Conservation (phyloP, 2,329 filamentous ascomycete species). For the Lithohypha guttulata region DNA sequence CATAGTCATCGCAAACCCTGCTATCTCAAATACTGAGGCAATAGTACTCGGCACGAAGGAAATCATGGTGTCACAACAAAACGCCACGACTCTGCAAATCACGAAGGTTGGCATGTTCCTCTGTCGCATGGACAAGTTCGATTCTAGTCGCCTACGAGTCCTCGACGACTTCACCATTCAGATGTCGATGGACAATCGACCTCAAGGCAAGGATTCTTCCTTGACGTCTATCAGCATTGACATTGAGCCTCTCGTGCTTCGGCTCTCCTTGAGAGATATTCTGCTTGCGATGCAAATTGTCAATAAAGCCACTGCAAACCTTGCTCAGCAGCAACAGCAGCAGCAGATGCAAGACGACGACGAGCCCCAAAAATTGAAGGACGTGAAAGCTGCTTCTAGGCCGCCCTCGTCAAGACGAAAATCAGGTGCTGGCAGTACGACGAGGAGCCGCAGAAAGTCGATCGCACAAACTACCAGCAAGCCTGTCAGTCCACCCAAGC, state of each 20-base stretch:
- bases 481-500: conserved; percentile 31
- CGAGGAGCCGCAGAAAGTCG: conserved; percentile 35
- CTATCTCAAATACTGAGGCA: conserved; percentile 81
- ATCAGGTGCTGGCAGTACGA: conserved; percentile 36
- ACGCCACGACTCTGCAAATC: conserved; percentile 85
- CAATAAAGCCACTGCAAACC: conserved; percentile 76
- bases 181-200: conserved; percentile 68
- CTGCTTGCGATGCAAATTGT: conserved; percentile 87
- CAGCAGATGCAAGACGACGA: conserved; percentile 43
- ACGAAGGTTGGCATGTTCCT: conserved; percentile 96
- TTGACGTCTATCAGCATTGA: conserved; percentile 74
- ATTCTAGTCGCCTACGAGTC: conserved; percentile 78
- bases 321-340: conserved; percentile 30
- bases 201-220: conserved; percentile 48
- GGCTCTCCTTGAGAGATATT: conserved; percentile 87
- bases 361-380: conserved; percentile 42
- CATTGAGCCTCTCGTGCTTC: conserved; percentile 80
- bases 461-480: conserved; percentile 32
- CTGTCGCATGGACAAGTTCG: conserved; percentile 96
- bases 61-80: conserved; percentile 82
- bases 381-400: conserved; percentile 26
- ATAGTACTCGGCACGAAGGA: conserved; percentile 94
- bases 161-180: conserved; percentile 94
- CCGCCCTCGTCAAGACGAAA: conserved; percentile 36
- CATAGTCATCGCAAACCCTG: conserved; percentile 89